Conservation (phyloP, 106 monocot species). For the Vanilla planifolia region DNA sequence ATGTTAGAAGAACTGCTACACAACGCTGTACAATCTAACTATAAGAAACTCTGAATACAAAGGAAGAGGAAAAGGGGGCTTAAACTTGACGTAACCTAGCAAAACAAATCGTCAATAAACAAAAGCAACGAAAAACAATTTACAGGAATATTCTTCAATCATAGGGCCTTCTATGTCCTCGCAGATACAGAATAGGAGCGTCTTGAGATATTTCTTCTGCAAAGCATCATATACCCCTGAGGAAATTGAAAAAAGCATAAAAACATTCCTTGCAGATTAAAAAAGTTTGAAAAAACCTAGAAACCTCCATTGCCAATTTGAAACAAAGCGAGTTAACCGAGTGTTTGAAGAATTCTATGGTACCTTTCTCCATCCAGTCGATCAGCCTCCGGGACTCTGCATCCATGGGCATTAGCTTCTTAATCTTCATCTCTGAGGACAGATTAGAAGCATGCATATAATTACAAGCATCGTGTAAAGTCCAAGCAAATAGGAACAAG, state of each 20-base stretch:
- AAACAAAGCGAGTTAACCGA: background rate
- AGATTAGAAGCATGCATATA: background rate
- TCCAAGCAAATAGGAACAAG: background rate
- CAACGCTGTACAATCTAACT: background rate
- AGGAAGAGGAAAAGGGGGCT: background rate
- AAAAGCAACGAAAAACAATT: constrained; percentile 12
- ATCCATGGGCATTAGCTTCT: constrained; percentile 98
- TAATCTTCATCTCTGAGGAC: constrained; percentile 92
- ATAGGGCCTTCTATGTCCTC: constrained; percentile 81
- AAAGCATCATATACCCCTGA: constrained; percentile 94
- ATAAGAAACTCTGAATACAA: background rate
- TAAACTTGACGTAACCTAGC: background rate
- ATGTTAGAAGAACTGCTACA: no score
- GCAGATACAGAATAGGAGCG: constrained; percentile 91
- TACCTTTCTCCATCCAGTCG: constrained; percentile 99
- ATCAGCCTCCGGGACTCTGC: constrained; percentile 82
- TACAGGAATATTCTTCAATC: constrained; percentile 97
- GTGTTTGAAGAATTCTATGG: background rate
- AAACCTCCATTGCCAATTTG: background rate
- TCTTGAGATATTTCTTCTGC: constrained; percentile 95
- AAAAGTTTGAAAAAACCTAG: background rate
- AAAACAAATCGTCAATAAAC: no score
- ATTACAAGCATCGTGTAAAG: background rate
- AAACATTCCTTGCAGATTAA: background rate
- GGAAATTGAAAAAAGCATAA: background rate